A percentile compares a stretch with the other conserved stretches of the same genome.
Conservation (phyloP, 306 rosid genomes). For the Malus fusca region DNA sequence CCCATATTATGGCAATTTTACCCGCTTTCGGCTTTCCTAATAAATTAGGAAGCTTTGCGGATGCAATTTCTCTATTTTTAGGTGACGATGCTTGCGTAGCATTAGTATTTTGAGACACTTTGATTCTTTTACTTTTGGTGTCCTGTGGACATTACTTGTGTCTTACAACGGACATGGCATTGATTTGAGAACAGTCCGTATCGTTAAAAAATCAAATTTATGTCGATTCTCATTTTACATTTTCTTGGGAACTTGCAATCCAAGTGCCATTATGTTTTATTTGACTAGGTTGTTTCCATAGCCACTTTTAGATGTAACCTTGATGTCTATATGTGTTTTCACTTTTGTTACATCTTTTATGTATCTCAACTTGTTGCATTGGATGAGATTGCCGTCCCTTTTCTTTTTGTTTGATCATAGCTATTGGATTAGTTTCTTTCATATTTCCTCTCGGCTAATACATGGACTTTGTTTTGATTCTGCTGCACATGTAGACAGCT, state of each 20-base stretch:
- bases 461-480: conserved; percentile 37
- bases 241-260: neutral
- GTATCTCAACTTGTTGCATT: neutral
- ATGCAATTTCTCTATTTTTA: neutral
- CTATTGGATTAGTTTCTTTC: neutral
- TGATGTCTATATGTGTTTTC: neutral
- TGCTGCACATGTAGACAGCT: conserved; percentile 92
- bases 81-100: neutral
- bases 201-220: neutral
- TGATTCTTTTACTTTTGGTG: neutral
- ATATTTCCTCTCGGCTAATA: conserved; percentile 38
- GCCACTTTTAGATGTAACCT: neutral
- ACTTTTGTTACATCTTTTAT: neutral
- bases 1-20: conserved; percentile 14
- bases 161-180: neutral
- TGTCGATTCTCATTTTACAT: neutral
- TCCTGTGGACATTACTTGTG: neutral
- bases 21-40: neutral
- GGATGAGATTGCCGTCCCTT: neutral
- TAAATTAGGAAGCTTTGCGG: neutral
- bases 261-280: neutral
- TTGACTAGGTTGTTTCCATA: too few species aligned
- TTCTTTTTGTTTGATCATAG: neutral
- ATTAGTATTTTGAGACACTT: neutral
- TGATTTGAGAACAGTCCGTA: neutral